These are phyloP conservation scores for Artemisia annua DNA, from an alignment of 129 eudicot genomes.

Conservation along the genomic window DNA sequence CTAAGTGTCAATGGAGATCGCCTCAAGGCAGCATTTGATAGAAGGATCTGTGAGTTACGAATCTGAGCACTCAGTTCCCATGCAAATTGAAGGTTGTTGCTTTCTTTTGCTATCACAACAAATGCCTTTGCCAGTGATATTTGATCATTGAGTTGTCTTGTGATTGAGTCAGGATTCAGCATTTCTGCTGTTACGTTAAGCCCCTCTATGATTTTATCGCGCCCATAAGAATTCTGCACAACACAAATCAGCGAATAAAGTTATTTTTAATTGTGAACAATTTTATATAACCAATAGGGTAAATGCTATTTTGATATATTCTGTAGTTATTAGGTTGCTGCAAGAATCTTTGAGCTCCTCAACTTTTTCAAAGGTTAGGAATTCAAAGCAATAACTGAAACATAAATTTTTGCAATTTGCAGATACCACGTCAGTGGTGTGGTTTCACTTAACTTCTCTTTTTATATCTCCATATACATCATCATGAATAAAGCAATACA, in stretches of 20 bases:
- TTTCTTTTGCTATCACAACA: constrained; percentile 59
- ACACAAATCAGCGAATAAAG: background rate
- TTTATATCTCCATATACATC: background rate
- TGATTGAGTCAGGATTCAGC: constrained; percentile 45
- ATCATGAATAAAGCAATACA: background rate
- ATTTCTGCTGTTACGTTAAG: constrained; percentile 54
- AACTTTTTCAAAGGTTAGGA: background rate
- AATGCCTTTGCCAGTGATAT: constrained; percentile 60
- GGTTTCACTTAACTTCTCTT: background rate
- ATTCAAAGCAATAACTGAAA: background rate
- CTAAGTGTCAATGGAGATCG: constrained; percentile 40
- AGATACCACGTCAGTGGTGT: background rate
- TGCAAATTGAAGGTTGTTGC: constrained; percentile 56
- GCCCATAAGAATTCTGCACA: constrained; percentile 35
- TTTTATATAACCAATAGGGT: too few relatives aligned
- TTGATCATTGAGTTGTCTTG: constrained; percentile 69
- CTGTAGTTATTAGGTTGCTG: too few relatives aligned
- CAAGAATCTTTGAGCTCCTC: background rate
- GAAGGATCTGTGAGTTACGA: constrained; percentile 58
- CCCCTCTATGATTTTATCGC: constrained; percentile 35
- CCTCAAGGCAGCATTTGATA: constrained; percentile 59
- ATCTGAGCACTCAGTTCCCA: constrained; percentile 63
- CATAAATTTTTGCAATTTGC: background rate
- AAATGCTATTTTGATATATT: too few relatives aligned
- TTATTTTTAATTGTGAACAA: background rate